Percentiles rank a stretch among this genome's conserved stretches.
Evolutionary conservation across 2,329 filamentous ascomycete genomes (phyloP).

Genomic region (Cladosporium colombiae): DNA sequence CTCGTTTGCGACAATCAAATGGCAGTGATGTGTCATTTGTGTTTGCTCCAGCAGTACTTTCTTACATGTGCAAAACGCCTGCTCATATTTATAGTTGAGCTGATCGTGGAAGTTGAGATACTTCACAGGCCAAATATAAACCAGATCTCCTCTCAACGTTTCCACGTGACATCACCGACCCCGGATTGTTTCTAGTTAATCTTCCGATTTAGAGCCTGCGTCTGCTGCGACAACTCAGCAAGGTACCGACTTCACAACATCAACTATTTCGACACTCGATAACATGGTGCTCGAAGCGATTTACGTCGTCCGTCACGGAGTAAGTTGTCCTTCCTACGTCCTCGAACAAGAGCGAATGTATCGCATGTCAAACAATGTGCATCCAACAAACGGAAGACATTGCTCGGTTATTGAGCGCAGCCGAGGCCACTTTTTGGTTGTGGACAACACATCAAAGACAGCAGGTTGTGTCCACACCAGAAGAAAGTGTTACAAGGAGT

Average conservation of each 20-base stretch:
- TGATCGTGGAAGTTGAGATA: not conserved
- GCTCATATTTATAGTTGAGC: not conserved
- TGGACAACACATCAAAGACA: constrained; percentile 21
- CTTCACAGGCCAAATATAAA: constrained; percentile 1
- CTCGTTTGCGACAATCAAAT: not conserved
- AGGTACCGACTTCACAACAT: constrained; percentile 6
- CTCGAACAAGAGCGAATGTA: not conserved
- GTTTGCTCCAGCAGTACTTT: not conserved
- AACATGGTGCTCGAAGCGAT: constrained; percentile 49
- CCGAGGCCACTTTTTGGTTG: not conserved
- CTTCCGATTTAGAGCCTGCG: constrained; percentile 9
- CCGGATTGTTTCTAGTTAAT: constrained; percentile 7
- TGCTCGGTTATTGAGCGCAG: not conserved
- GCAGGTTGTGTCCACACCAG: not conserved
- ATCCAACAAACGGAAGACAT: not conserved
- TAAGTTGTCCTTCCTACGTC: constrained; percentile 38
- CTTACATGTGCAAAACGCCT: not conserved
- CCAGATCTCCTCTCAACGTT: constrained; percentile 11
- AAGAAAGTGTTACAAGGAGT: constrained; percentile 13
- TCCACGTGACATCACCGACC: constrained; percentile 20
- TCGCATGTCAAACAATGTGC: not conserved
- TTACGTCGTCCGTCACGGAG: constrained; percentile 53
- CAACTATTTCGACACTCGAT: not conserved
- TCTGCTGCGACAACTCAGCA: not conserved
- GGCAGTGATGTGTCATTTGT: no score